Evolutionary conservation across 495 filamentous ascomycete genomes (phyloP), one percentile per base, ranked within the genome.

Genomic region (Staphylotrichum longicolle): DNA sequence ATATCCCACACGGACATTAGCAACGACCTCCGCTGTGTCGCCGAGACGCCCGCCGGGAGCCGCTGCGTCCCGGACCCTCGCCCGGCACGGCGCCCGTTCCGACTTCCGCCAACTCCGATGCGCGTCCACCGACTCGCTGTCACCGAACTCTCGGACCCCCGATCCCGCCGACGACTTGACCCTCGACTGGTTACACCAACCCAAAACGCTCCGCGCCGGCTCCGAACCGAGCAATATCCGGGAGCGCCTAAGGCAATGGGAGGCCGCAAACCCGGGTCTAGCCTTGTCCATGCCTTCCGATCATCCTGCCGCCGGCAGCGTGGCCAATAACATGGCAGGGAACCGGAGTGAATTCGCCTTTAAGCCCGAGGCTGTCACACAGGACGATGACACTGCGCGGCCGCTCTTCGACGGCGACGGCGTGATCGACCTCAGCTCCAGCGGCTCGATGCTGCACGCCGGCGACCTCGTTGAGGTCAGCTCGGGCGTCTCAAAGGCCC

Each of bases 381-480:
- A 70, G 11, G 66, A 69, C 8, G 67, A 74, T 30, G 45, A 68
- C 20, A 74, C 75, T 14, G 66, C 71, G 34, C 63, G 46, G 14
- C 56, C 73, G 10, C 15, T 74, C 39, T 77, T 75, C 49, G 70
- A 71, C 58, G 69, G 69, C 32, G 76, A 76, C 59, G 76, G 76
- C 47, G 46, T 77, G 14, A 69, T 73, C 14, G 75, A 82, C 65
- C 58, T 75, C 15, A 66, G 72, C 32, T 63, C 62, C n/a, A 52
- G 51, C 30, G 64, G 68, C 7, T 49, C 58, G 2, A 79, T 78
- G 52, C 73, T 94, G 12, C 74, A 84, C 35, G 80, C 85, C 7
- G 91, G 91, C 11, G 91, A 95, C 69, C 70, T 95, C 58, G 83
- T 93, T 3, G 89, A 88, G 61, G 63, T 91, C 7, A 63, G 60